Evolutionary conservation across 768 basidiomycete genomes (phyloP), one percentile per base, ranked within the genome.

Genomic region (Termitomyces sp.): DNA sequence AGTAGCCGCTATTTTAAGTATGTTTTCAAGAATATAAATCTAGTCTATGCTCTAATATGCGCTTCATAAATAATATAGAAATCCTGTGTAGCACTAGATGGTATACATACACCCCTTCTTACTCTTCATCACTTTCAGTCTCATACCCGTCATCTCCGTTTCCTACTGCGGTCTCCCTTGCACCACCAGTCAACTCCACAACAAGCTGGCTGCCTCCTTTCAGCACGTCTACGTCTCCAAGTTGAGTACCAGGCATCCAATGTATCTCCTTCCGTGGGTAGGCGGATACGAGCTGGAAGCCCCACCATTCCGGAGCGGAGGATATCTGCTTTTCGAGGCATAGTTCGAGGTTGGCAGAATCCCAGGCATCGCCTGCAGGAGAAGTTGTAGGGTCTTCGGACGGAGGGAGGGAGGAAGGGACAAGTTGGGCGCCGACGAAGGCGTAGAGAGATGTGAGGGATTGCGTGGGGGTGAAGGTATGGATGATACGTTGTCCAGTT

Each of bases 211-310:
- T 81, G 37, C 87, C 87, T 17, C 83, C 84, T 63, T 76, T 80
- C 53, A 91, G 71, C 15, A 72, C 77, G 14, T 80, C 78, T 1
- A 87, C 70, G 1, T 80, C 79, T 7, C 69, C 74, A 7, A 91
- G 74, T 46, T 66, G 75, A 25, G 67, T 62, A 31, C 70, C 72
- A 0, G 71, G 42, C 47, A 65, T 59, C 81, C 87, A 91, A 12
- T 77, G 77, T 57, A 91, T 81, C 71, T 85, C 85, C 47, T 74
- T 75, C 56, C 89, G 76, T 4, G 94, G 94, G 67, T 91, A 95
- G 10, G 90, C 81, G 2, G 82, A 80, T 3, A 76, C 76, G 34
- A 96, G 75, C 62, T 77, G 80, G 78, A 96, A 95, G 8, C 84
- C 86, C 86, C 89, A 94, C 81, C 87, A 92, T 32, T 73, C 74